These are phyloP conservation scores for Scleroderma bovista DNA, from an alignment of 768 basidiomycete species.

Conservation along the genomic window DNA sequence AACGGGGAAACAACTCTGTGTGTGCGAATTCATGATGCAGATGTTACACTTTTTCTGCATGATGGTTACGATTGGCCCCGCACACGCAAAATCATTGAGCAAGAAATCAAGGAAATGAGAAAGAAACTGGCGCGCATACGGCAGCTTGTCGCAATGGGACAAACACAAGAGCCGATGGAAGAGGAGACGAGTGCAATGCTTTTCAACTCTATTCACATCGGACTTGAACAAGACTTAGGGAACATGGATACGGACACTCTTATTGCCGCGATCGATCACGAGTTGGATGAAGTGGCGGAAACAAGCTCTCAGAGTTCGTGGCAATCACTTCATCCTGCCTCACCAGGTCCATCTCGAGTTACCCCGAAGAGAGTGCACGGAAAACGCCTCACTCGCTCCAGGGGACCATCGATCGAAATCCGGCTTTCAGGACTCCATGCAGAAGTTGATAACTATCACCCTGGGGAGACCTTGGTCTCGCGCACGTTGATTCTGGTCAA, in stretches of 20 bases:
- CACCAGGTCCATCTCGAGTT: conserved; percentile 37
- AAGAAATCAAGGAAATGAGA: conserved; percentile 84
- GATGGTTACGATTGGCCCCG: conserved; percentile 93
- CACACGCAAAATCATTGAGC: conserved; percentile 83
- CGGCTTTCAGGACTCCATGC: conserved; percentile 56
- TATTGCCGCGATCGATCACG: conserved; percentile 89
- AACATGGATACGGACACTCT: conserved; percentile 70
- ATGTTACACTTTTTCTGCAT: conserved; percentile 70
- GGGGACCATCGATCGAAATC: conserved; percentile 80
- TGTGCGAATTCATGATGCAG: conserved; percentile 53
- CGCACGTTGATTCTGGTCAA: conserved; percentile 61
- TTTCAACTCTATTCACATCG: conserved; percentile 94
- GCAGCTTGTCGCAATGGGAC: conserved; percentile 88
- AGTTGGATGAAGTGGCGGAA: conserved; percentile 73
- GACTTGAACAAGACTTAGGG: conserved; percentile 73
- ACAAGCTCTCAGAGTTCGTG: conserved; percentile 80
- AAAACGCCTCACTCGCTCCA: conserved; percentile 66
- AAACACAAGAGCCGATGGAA: conserved; percentile 70
- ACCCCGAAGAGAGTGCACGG: conserved; percentile 39
- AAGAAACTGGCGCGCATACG: conserved; percentile 81
- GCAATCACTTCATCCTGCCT: conserved; percentile 70
- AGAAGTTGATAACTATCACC: conserved; percentile 61
- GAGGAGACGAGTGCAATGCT: conserved; percentile 71
- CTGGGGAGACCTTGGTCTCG: conserved; percentile 53
- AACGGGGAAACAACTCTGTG: conserved; percentile 44